phyloP scores from a whole-genome alignment of 2,329 filamentous ascomycete genomes.

The Trichoderma endophyticum region DNA sequence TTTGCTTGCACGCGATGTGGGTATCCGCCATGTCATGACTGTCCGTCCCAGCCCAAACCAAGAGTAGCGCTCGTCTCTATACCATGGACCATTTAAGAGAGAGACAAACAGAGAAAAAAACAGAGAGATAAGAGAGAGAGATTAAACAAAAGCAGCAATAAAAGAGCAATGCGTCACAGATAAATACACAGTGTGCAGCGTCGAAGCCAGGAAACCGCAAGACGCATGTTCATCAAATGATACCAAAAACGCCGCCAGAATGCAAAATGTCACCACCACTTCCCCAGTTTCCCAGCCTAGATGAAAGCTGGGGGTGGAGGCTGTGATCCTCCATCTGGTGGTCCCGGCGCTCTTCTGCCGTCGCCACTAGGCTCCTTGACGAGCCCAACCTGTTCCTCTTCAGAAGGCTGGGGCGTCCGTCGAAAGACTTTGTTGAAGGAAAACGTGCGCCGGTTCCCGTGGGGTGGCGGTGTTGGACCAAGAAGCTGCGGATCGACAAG shows the following conservation, averaged over 20 bases:
- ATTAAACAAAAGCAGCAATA: not conserved
- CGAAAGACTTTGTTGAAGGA: conserved; percentile 84
- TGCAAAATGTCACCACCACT: not conserved
- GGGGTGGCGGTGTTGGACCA: conserved; percentile 60
- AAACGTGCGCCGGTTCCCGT: conserved; percentile 70
- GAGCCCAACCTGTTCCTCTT: conserved; percentile 79
- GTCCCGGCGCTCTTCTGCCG: not conserved
- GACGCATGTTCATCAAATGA: not conserved
- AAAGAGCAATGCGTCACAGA: not conserved
- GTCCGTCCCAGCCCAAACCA: not conserved
- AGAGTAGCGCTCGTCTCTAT: not conserved
- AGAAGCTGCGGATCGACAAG: conserved; percentile 29
- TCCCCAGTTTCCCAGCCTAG: not conserved
- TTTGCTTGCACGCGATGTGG: not conserved
- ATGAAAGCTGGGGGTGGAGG: not conserved
- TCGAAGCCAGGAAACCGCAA: not conserved
- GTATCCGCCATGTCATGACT: conserved; percentile 10
- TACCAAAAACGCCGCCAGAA: conserved; percentile 10
- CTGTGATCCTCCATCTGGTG: not conserved
- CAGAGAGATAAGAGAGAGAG: not conserved
- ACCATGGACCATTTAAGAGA: not conserved
- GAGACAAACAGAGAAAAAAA: not conserved
- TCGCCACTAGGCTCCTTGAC: conserved; percentile 57
- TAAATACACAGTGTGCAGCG: not conserved
- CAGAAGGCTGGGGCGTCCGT: conserved; percentile 54